A percentile compares a stretch with the other conserved stretches of the same genome.
Conservation (phyloP, 139 green algal species). For the Volvox africanus region DNA sequence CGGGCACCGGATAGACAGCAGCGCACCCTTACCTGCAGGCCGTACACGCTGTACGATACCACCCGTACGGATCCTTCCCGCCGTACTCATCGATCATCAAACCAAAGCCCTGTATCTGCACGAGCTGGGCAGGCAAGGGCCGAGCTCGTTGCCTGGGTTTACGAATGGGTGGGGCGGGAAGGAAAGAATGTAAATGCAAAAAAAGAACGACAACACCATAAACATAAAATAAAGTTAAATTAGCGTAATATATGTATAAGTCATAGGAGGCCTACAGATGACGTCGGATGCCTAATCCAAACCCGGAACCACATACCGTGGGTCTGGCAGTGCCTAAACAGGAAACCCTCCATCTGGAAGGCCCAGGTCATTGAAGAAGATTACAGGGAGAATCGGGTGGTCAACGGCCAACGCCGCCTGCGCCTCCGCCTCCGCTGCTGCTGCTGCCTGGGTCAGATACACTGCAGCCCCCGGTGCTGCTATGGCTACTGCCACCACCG, state of each 20-base stretch:
- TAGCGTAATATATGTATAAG: too few relatives aligned
- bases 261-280: too few relatives aligned
- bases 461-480: too few relatives aligned
- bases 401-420: not conserved
- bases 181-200: too few relatives aligned
- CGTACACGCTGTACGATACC: conserved; percentile 22
- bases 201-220: too few relatives aligned
- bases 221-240: too few relatives aligned
- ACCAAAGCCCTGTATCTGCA: conserved; percentile 39
- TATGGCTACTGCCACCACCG: not conserved
- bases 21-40: conserved; percentile 9
- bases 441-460: not conserved
- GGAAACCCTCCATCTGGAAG: not conserved
- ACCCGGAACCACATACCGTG: not conserved
- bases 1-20: too few relatives aligned
- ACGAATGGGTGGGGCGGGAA: too few relatives aligned
- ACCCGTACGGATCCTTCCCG: conserved; percentile 18
- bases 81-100: conserved; percentile 25
- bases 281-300: too few relatives aligned
- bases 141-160: not conserved
- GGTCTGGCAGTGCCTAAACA: not conserved
- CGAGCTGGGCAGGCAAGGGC: conserved; percentile 16
- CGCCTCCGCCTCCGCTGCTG: not conserved
- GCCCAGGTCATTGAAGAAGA: not conserved
- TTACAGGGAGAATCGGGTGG: not conserved